Evolutionary conservation across 2,329 filamentous ascomycete species (phyloP), one percentile per base, ranked within the genome.

Genomic region (Fusarium chuoi): DNA sequence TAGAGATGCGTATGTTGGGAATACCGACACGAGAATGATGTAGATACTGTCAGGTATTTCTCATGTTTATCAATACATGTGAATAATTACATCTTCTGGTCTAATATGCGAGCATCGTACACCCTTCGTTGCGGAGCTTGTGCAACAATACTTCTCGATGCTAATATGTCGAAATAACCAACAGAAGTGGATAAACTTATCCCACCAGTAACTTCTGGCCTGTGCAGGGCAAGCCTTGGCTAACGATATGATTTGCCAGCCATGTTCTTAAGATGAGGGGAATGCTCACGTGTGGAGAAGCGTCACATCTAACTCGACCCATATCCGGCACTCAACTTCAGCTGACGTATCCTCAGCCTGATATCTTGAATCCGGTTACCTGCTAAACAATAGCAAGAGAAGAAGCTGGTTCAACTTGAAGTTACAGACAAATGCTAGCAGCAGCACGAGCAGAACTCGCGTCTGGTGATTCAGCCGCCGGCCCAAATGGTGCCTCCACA

Each of bases 401-500:
- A n/a, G n/a, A 26, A 14, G 4, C 20, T 7, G 10, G 7, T 7
- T 9, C 7, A 8, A 20, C 6, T 18, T 11, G n/a, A n/a, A 26
- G 7, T 9, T 12, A 8, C 6, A 60, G 6, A 42, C 54, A 60
- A 64, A 65, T 65, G 62, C 38, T 65, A 20, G 57, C 63, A 33
- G 58, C 63, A 42, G 58, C 63, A 28, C 35, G 63, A 55, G 57
- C 39, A 36, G 63, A 65, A 55, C 57, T 55, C 18, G 57, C 57
- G 57, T 52, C 56, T 62, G 57, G 62, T 62, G 46, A 60, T 52
- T 54, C 57, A 65, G 62, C 6, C 54, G 61, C 26, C 1, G 52
- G 55, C 10, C 30, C 20, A 35, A 57, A 45, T 15, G 60, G n/a
- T 44, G n/a, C 65, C n/a, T 56, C 68, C 6, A 33, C 45, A 28